phyloP scores from a whole-genome alignment of 441 rosid genomes.

The Adansonia rubrostipa region DNA sequence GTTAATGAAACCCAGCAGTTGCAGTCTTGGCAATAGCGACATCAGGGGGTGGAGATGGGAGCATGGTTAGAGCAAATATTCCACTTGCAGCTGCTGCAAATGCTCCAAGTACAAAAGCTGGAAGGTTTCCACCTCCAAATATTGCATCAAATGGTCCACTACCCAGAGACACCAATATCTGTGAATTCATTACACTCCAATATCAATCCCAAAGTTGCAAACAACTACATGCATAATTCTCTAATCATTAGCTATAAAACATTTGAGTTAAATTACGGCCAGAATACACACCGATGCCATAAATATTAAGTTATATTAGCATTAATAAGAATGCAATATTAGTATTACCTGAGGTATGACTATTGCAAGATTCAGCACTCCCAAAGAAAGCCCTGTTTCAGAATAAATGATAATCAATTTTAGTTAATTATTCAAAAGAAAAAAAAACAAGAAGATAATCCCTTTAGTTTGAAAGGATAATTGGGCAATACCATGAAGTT shows the following conservation, averaged over 20 bases:
- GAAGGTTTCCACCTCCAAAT: constrained; percentile 55
- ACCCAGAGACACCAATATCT: constrained; percentile 50
- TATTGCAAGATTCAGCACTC: constrained; percentile 83
- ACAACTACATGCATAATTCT: neutral
- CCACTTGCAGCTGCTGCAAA: constrained; percentile 70
- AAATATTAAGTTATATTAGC: neutral
- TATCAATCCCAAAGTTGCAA: constrained; percentile 1
- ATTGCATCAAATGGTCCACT: constrained; percentile 50
- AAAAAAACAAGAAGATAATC: too few relatives aligned
- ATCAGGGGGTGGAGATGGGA: constrained; percentile 77
- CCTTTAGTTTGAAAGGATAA: neutral
- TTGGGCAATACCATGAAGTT: neutral
- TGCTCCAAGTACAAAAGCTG: constrained; percentile 64
- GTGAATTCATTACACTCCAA: neutral
- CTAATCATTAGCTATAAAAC: neutral
- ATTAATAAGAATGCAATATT: neutral
- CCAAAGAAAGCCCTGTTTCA: constrained; percentile 73
- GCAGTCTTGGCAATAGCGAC: constrained; percentile 32
- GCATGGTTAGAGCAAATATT: constrained; percentile 55
- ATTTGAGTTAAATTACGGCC: neutral
- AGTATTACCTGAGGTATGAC: constrained; percentile 76
- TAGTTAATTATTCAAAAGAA: neutral
- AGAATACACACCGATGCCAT: neutral
- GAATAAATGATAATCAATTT: neutral
- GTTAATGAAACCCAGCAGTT: constrained; percentile 50